Conservation (phyloP, 2,329 filamentous ascomycete species). For the Cladobotryum mycophilum region DNA sequence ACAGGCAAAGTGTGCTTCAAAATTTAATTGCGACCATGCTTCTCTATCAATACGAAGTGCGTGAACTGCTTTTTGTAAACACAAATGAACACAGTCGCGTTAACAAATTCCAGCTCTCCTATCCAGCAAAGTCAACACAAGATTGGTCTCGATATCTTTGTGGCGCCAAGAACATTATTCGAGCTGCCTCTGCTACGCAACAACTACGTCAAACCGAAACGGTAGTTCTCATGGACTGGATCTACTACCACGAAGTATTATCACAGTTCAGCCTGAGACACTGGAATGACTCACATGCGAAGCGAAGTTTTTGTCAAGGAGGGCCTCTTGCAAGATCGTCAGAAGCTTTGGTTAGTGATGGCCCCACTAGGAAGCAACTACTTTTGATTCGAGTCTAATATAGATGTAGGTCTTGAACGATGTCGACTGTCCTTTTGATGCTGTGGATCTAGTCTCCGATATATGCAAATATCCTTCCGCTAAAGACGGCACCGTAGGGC, state of each 20-base stretch:
- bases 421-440: constrained; percentile 7
- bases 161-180: constrained; percentile 10
- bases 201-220: constrained; percentile 1
- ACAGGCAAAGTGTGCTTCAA: constrained; percentile 6
- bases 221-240: constrained; percentile 8
- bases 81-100: too few species aligned
- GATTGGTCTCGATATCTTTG: constrained; percentile 7
- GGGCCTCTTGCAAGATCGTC: constrained; percentile 2
- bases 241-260: constrained; percentile 12
- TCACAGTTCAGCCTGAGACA: constrained; percentile 8
- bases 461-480: constrained; percentile 5
- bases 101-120: constrained; percentile 1
- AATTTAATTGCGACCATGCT: constrained; percentile 12
- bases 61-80: background rate
- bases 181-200: background rate
- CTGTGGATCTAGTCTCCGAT: constrained; percentile 3
- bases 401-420: background rate
- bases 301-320: background rate
- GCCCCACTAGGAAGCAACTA: too few species aligned
- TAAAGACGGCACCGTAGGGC: background rate
- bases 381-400: background rate
- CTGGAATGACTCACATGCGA: constrained; percentile 2
- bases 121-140: background rate
- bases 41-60: constrained; percentile 11
- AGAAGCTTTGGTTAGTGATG: too few species aligned